Base-by-base conservation (phyloP, 345 rosid species). In the Cochlearia excelsa region DNA sequence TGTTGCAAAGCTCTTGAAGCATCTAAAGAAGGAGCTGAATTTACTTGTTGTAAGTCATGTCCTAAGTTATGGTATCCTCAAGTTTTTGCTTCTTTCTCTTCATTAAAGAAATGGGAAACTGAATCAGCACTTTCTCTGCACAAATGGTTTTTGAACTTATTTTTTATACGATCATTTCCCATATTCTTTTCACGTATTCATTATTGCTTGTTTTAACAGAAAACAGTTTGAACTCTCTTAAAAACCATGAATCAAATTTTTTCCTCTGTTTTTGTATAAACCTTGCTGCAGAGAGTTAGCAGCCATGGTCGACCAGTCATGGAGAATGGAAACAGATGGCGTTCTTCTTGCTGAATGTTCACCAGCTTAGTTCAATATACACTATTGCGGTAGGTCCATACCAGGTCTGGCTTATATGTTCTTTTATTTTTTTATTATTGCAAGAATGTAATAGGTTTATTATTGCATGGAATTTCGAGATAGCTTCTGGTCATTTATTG, bases 241-340 rank as follows among this genome's bases (percentile, higher is more conserved):
- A 50, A 35, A 52, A 4, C 16, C 11, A 38, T 26, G 9, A 26
- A 46, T 53, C 30, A 55, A 26, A 4, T 60, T 11, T 53, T 4
- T 16, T 27, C 57, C 26, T 46, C 34, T 69, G 47, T 26, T 26
- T 46, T 35, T 54, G 58, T 62, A 35, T 63, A 23, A 50, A 50
- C 51, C 46, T 43, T 49, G 39, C 35, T 59, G 46, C 78, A 86
- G 97, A 66, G 99, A 92, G 78, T 67, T 88, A 70, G 72, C 79
- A 47, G 52, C 77, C 57, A 75, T 92, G 63, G 94, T 85, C 47
- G 97, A 88, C 80, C 82, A 54, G 62, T 86, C 97, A 42, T 88
- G 97, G 95, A 83, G 86, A 73, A 92, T 88, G 94, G 87, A 83
- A 66, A 83, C 88, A 83, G 95, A 88, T 38, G 97, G 97, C 69